A percentile compares a stretch with the other conserved stretches of the same genome.
phyloP scores from a whole-genome alignment of 2,329 filamentous ascomycete genomes.

The Parastagonospora nodorum region DNA sequence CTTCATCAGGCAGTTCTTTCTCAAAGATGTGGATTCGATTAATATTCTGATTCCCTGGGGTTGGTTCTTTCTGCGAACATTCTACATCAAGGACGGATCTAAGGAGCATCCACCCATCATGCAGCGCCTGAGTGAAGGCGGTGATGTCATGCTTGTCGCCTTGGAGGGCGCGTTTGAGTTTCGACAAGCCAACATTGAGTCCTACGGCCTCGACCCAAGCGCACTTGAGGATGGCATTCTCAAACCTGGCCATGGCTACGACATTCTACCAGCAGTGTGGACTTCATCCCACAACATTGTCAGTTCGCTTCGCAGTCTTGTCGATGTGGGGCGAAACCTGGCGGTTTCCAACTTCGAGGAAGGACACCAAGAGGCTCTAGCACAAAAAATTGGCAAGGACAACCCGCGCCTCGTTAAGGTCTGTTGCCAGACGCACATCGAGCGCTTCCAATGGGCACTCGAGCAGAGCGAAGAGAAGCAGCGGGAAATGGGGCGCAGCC shows the following conservation, averaged over 20 bases:
- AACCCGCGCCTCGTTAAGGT: slow-evolving; percentile 60
- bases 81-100: slow-evolving; percentile 69
- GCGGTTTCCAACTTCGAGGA: slow-evolving; percentile 48
- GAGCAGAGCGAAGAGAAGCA: slow-evolving; percentile 57
- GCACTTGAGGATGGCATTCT: slow-evolving; percentile 57
- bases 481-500: slow-evolving; percentile 54
- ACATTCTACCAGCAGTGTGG: slow-evolving; percentile 80
- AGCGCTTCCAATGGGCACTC: slow-evolving; percentile 63
- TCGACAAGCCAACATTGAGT: slow-evolving; percentile 68
- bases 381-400: slow-evolving; percentile 53
- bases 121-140: slow-evolving; percentile 66
- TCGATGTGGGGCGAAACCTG: slow-evolving; percentile 49
- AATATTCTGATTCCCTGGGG: slow-evolving; percentile 80
- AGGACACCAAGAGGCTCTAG: slow-evolving; percentile 36
- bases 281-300: slow-evolving; percentile 67
- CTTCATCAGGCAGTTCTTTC: slow-evolving; percentile 83
- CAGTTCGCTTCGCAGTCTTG: slow-evolving; percentile 44
- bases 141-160: slow-evolving; percentile 71
- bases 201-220: slow-evolving; percentile 76
- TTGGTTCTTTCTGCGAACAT: slow-evolving; percentile 69
- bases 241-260: slow-evolving; percentile 60
- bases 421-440: slow-evolving; percentile 62
- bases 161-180: slow-evolving; percentile 71
- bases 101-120: slow-evolving; percentile 59
- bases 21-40: slow-evolving; percentile 66